phyloP scores from a whole-genome alignment of 495 filamentous ascomycete species.

The Physcia stellaris region DNA sequence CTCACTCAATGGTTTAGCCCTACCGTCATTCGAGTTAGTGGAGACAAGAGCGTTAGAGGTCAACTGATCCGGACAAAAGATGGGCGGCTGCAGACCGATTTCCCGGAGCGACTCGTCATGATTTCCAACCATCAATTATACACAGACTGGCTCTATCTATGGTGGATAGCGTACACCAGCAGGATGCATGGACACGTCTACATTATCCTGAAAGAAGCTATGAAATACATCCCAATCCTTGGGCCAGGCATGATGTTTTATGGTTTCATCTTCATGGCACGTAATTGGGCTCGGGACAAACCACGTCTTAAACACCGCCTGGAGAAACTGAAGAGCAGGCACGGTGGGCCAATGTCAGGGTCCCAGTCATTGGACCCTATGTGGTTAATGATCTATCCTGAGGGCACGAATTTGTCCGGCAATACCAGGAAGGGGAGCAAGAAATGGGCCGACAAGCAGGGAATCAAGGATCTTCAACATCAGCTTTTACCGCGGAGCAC shows the following conservation, averaged over 20 bases:
- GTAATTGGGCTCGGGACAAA: slow-evolving; percentile 53
- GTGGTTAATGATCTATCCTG: slow-evolving; percentile 60
- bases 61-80: slow-evolving; percentile 40
- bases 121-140: slow-evolving; percentile 61
- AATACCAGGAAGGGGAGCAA: slow-evolving; percentile 43
- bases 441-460: slow-evolving; percentile 42
- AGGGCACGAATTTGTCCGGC: slow-evolving; percentile 50
- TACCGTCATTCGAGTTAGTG: slow-evolving; percentile 45
- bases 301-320: slow-evolving; percentile 44
- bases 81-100: slow-evolving; percentile 40
- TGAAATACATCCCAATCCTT: slow-evolving; percentile 50
- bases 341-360: slow-evolving; percentile 36
- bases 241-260: slow-evolving; percentile 57
- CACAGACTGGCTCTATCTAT: slow-evolving; percentile 59
- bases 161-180: slow-evolving; percentile 55
- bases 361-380: slow-evolving; percentile 44
- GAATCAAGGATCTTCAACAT: slow-evolving; percentile 38
- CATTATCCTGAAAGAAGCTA: slow-evolving; percentile 56
- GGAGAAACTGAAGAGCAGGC: slow-evolving; percentile 40
- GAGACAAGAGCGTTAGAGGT: slow-evolving; percentile 43
- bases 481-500: slow-evolving; percentile 48
- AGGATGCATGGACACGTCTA: slow-evolving; percentile 54
- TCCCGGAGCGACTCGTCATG: slow-evolving; percentile 48
- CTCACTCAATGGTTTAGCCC: slow-evolving; percentile 51
- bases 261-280: slow-evolving; percentile 56